Base-by-base conservation (phyloP, 1,139 yeast species). In the Hansenula sp. region DNA sequence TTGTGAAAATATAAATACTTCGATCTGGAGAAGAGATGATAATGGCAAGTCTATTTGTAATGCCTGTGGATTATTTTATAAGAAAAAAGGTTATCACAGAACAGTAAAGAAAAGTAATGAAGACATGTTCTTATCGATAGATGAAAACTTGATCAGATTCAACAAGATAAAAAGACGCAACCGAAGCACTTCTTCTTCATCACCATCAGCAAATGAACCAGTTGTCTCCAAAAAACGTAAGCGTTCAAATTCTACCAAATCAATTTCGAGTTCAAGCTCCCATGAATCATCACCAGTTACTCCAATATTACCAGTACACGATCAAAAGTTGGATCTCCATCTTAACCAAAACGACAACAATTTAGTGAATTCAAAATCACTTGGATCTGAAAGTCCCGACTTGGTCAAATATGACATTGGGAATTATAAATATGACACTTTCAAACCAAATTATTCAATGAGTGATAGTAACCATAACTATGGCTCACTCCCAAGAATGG, bases 161-260 rank as follows among this genome's bases (percentile, higher is more conserved):
- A 50, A 50, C 39, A 43, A 42, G 35, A 44, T 51, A 13, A 48
- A 47, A 37, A 45, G 53, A 39, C 25, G 55, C 2, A 47, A 45
- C 25, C 42, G 51, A 38, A 29, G 41, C 2, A 17, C 34, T 16
- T 18, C 17, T 2, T 26, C 36, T 2, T 17, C 34, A n/a, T 18
- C 17, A 1, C 18, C 36, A 12, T 25, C 26, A 4, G 17, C 36
- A 6, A 29, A 36, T 17, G 29, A 31, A 9, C 4, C 8, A 12
- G 12, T 16, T 14, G 8, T 9, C 29, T 4, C 11, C 4, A 16
- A 28, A n/a, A 14, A 26, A 13, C 6, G 17, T 13, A n/a, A 26
- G n/a, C n/a, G n/a, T n/a, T n/a, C n/a, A n/a, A n/a, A n/a, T n/a
- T n/a, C n/a, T n/a, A n/a, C n/a, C n/a, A n/a, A n/a, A n/a, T n/a